Evolutionary conservation across 805 yeast species (phyloP), one percentile per base, ranked within the genome.

Genomic region (Cephaloascus albidus): DNA sequence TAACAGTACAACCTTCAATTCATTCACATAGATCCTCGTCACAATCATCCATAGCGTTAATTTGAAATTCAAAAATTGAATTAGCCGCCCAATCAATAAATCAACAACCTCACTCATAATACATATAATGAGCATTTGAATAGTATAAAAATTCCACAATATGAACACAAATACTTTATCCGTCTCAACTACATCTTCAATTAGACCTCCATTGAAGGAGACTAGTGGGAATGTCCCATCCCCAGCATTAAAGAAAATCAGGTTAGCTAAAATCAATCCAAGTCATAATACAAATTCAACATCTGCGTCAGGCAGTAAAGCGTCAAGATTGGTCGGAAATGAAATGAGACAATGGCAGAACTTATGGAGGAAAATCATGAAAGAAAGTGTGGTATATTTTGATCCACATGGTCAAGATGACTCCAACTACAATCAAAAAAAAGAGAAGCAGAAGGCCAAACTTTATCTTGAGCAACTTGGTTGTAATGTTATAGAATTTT

Each of bases 351-450:
- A 65, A 44, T 78, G 85, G 85, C 81, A 76, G 48, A 61, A 58
- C 27, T 68, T 70, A 37, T 78, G 85, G 85, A 59, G 74, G 35
- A 65, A 65, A 40, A 76, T 77, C 40, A 70, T 78, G 76, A 69
- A 64, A 34, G 71, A 65, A 38, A 68, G 77, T 10, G 72, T 70
- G 8, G 76, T 76, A 4, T 78, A 77, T 49, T 77, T 78, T 48
- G 84, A 78, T 49, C 36, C 27, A 5, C 8, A 34, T 41, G 55
- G 62, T 33, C 64, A 57, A 40, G 68, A 63, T 17, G 54, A 58
- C 2, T 49, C 51, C 33, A 54, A 47, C 46, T 58, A 47, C 42
- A 40, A 33, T 10, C 47, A 48, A 23, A 41, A 42, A 30, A 55
- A 49, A 36, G 72, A 68, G 31, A 55, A 55, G 27, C 54, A 53